phyloP scores from a whole-genome alignment of 768 basidiomycete species.

The Suillus bovinus region DNA sequence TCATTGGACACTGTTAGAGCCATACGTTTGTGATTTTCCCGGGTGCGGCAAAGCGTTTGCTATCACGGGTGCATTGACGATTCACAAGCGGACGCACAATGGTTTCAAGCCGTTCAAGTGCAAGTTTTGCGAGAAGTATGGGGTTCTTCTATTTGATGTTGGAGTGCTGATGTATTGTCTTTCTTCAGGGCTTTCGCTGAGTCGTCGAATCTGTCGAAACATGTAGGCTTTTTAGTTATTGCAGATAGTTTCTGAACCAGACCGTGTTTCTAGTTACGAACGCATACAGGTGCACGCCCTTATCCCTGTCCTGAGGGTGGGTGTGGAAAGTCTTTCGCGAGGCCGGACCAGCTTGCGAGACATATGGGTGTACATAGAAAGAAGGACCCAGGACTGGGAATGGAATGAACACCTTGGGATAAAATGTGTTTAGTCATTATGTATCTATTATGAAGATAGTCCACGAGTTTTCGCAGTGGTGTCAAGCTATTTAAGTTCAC shows the following conservation, averaged over 20 bases:
- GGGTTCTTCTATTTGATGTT: background rate
- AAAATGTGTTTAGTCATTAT: background rate
- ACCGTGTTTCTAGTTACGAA: conserved; percentile 56
- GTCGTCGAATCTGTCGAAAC: conserved; percentile 91
- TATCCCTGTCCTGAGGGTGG: conserved; percentile 73
- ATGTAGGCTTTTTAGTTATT: conserved; percentile 53
- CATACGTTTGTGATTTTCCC: conserved; percentile 85
- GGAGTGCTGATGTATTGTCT: background rate
- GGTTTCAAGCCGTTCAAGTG: conserved; percentile 93
- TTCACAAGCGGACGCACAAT: conserved; percentile 91
- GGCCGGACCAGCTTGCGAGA: conserved; percentile 76
- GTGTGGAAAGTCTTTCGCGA: conserved; percentile 83
- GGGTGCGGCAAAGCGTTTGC: conserved; percentile 94
- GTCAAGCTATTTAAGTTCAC: too few species aligned
- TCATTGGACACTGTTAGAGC: conserved; percentile 52
- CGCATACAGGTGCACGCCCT: conserved; percentile 88
- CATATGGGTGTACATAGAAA: conserved; percentile 65
- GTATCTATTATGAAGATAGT: too few species aligned
- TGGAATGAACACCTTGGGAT: background rate
- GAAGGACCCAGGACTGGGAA: conserved; percentile 20
- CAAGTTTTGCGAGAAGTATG: conserved; percentile 75
- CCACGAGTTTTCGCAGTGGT: too few species aligned
- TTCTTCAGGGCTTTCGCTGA: conserved; percentile 78
- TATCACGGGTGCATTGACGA: conserved; percentile 90
- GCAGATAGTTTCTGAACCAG: conserved; percentile 5